Base-by-base conservation (phyloP, 768 basidiomycete species). In the Tylopilus plumbeoviolaceoides region DNA sequence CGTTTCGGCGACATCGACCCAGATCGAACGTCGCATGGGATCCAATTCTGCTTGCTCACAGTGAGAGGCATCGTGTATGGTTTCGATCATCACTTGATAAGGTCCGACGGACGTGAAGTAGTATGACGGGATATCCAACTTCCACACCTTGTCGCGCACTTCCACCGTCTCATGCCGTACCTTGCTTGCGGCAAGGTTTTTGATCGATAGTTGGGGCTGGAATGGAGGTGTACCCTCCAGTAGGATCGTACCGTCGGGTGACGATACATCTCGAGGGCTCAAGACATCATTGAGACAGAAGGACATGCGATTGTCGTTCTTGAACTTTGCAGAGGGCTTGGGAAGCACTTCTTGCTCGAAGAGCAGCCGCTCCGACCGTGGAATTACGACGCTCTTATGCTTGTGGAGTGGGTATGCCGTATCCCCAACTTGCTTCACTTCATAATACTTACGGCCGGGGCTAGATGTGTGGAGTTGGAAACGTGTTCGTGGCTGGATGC, bases 1-100 rank as follows among this genome's bases (percentile, higher is more conserved):
- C 1, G 91, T 91, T 70, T 99, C 97, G 3, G 93, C 91, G n/a
- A 98, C 93, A 59, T 98, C 92, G 12, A 94, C 80, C 86, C 87
- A 89, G 36, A 90, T 78, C 17, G 82, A 81, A 48, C 80, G 77
- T 30, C 71, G 71, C 33, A 80, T 66, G 3, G 83, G 82, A 54
- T 89, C 82, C 14, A 87, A 74, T 33, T 79, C 73, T 14, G 83
- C 80, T 51, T 91, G 86, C 47, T 84, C 85, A 70, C 97, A 98
- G 30, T 78, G 82, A 5, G 87, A 90, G 15, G 87, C 79, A 70
- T 99, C 97, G 12, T 75, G 72, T 11, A 98, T 77, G 0, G 82
- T 82, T 42, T 90, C 85, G 54, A 99, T 85, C 30, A 77, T 79
- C 41, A 98, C 73, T 43, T 85, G 76, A 65, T 98, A 88, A 5